Base-by-base conservation (phyloP, 495 filamentous ascomycete species). In the Tuber microsphaerosporum region DNA sequence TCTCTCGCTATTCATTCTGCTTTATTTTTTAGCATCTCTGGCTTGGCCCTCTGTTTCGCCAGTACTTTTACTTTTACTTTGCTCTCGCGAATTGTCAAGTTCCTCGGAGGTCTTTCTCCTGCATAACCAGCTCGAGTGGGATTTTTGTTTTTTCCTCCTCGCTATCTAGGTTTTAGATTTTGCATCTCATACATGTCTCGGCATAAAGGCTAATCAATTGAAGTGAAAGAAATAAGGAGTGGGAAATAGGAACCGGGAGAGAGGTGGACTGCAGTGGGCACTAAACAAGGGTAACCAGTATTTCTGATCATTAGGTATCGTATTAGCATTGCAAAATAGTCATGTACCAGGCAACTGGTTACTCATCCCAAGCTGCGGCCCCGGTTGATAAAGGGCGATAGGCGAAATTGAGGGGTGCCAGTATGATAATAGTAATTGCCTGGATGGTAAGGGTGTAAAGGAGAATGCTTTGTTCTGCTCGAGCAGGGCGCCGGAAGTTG, bases 161-260 rank as follows among this genome's bases (percentile, higher is more conserved):
- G 14, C 56, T 65, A 65, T 65, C 56, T 65, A 7, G 56, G 56
- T 65, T 65, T 65, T 65, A 65, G 56, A 65, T 65, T 65, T 65
- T 5, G 14, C 56, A 65, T 65, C 34, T 34, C 56, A 65, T 16
- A 65, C 56, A 31, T 31, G 56, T 65, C 56, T 17, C 56, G 56
- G 56, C 8, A 65, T 34, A 34, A 34, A 65, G 34, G 26, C 56
- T 17, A 34, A 65, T 65, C 14, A 31, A 65, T 65, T 17, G 56
- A 17, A 17, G 56, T 3, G 56, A 65, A 31, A 65, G 56, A 6
- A 34, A 34, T 34, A 19, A 65, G 34, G 56, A 65, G 56, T 31
- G 56, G 56, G 56, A 34, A 34, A 34, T 65, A 16, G 14, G 14
- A 65, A 31, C 26, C 26, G 17, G 17, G 34, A 65, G 31, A 65